Percentiles rank a stretch among this genome's conserved stretches.
Conservation (phyloP, 108 stramenopile species). For the Pseudonitzschia delicatissima region DNA sequence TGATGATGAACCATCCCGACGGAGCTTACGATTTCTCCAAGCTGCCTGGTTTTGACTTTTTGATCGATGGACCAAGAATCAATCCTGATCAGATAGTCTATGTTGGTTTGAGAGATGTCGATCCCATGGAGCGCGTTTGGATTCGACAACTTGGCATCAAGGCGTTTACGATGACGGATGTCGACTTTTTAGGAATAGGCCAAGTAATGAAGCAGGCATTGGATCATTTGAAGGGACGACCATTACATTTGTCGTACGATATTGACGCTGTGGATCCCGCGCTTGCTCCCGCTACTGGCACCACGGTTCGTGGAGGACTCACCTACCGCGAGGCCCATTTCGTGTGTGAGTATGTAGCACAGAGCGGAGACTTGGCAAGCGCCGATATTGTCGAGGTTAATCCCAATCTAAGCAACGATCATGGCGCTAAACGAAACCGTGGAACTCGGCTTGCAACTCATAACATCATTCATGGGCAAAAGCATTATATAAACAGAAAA, state of each 20-base stretch:
- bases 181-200: conserved; percentile 97
- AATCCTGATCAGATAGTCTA: conserved; percentile 88
- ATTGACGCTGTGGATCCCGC: conserved; percentile 97
- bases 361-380: conserved; percentile 88
- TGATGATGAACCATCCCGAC: conserved; percentile 79
- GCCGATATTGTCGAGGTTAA: conserved; percentile 99
- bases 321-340: conserved; percentile 98
- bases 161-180: conserved; percentile 94
- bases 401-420: conserved; percentile 73
- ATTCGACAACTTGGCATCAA: conserved; percentile 81
- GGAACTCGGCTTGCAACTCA: conserved; percentile 74
- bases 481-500: conserved; percentile 53
- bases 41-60: conserved; percentile 92
- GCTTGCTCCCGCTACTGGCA: conserved; percentile 97
- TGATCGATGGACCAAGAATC: conserved; percentile 55
- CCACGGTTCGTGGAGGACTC: conserved; percentile 95
- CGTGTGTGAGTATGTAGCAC: conserved; percentile 88
- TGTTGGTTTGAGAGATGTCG: conserved; percentile 96
- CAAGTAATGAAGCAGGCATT: conserved; percentile 92
- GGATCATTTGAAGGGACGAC: conserved; percentile 83
- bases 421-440: conserved; percentile 83
- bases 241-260: conserved; percentile 90
- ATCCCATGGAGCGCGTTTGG: conserved; percentile 78
- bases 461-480: conserved; percentile 83
- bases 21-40: conserved; percentile 51